Base-by-base conservation (phyloP, 208 protist species). In the Angomonas ambiguus region DNA sequence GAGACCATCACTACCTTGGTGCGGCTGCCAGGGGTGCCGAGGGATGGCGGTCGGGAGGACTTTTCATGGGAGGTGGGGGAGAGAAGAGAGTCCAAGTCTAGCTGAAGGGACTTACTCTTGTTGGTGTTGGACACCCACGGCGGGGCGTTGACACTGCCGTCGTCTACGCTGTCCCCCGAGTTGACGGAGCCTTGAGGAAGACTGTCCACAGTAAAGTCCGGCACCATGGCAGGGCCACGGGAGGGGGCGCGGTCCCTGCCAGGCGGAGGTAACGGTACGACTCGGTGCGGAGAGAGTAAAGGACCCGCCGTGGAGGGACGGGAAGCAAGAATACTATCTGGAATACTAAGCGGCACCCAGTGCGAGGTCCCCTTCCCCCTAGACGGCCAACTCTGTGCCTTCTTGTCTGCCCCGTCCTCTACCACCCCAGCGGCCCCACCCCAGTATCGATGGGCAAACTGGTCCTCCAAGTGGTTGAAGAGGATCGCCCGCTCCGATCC, bases 371-470 rank as follows among this genome's bases (percentile, higher is more conserved):
- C 25, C 25, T 32, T 59, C 6, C 30, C 53, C 20, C 25, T 3
- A 5, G 6, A 20, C 11, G 22, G 53, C 45, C 45, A 53, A n/a
- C 45, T 53, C 24, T 59, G 22, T n/a, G 53, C 53, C 27, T 59
- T 59, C 25, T 31, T 20, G 27, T 30, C 27, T 28, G 3, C 27
- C 11, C 53, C 22, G 53, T 5, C 30, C n/a, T 11, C 49, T 55
- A 10, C 24, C n/a, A 13, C 22, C 11, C 10, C 49, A 27, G 49
- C 49, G n/a, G 10, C n/a, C 8, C 27, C n/a, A 24, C 10, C 53
- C 27, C 10, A 34, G 53, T 35, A 59, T 13, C 53, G 53, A 20
- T 59, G 53, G 11, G 53, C 30, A 28, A 59, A 34, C 53, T 59
- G 53, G 11, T 59, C 27, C 53, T 59, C 53, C 4, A 30, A 31